Evolutionary conservation across 768 basidiomycete genomes (phyloP).

Genomic region (Cystofilobasidium bisporidii): DNA sequence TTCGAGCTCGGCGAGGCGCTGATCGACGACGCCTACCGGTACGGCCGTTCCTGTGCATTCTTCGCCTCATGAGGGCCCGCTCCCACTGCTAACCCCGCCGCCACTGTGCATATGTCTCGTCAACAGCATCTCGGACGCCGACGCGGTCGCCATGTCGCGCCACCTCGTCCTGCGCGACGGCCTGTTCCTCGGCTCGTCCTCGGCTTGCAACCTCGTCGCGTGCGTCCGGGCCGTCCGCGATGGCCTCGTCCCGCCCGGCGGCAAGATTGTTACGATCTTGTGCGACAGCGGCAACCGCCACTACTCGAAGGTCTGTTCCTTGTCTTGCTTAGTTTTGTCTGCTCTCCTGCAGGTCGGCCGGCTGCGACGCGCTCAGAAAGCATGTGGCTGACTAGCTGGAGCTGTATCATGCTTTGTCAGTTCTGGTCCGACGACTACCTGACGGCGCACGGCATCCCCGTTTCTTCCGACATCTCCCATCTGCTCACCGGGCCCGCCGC

Average conservation of each 20-base stretch:
- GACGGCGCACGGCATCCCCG: conserved; percentile 18
- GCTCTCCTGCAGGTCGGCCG: no score
- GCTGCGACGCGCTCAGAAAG: no score
- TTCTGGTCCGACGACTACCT: conserved; percentile 29
- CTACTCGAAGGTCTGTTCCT: conserved; percentile 17
- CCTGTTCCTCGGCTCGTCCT: conserved; percentile 88
- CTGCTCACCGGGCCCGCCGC: conserved; percentile 10
- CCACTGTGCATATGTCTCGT: background rate
- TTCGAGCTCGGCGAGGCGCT: conserved; percentile 72
- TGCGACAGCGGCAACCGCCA: conserved; percentile 39
- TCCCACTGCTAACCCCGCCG: background rate
- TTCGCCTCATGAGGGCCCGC: background rate
- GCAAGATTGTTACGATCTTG: conserved; percentile 76
- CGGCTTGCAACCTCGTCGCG: conserved; percentile 91
- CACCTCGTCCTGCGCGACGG: conserved; percentile 85
- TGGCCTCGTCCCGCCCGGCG: conserved; percentile 48
- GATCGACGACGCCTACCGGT: conserved; percentile 85
- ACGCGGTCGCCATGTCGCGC: conserved; percentile 92
- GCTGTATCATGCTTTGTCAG: background rate
- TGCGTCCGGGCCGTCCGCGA: conserved; percentile 59
- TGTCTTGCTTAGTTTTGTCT: background rate
- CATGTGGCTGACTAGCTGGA: background rate
- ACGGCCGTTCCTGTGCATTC: conserved; percentile 8
- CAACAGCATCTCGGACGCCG: conserved; percentile 72
- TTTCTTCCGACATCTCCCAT: conserved; percentile 20